Percentiles rank a stretch among this genome's conserved stretches.
Conservation (phyloP, 352 stramenopile species). For the Globisporangium rhizosaccharum region DNA sequence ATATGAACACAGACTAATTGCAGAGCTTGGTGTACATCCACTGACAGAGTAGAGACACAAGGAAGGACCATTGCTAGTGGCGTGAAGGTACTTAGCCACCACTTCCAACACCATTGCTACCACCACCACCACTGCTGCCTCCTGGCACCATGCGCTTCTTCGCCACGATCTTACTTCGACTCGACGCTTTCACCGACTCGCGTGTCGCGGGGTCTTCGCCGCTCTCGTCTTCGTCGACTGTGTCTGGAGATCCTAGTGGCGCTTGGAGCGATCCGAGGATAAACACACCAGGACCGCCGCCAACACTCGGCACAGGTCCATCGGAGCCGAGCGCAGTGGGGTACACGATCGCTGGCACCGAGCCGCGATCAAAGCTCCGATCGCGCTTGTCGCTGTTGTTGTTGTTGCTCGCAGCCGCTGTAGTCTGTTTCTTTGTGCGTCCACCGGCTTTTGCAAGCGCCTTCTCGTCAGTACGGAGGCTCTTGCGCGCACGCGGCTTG, state of each 20-base stretch:
- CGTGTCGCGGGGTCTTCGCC: conserved; percentile 40
- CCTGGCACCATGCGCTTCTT: conserved; percentile 31
- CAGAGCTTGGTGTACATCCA: too few relatives aligned
- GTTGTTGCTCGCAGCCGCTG: neutral
- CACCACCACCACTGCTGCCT: neutral
- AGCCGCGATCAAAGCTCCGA: conserved; percentile 32
- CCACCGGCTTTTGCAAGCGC: too few relatives aligned
- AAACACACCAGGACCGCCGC: neutral
- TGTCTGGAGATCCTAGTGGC: neutral
- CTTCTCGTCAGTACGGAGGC: neutral
- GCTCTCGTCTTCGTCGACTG: conserved; percentile 32
- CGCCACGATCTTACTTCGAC: conserved; percentile 45
- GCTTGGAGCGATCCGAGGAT: neutral
- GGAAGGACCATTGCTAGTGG: too few relatives aligned
- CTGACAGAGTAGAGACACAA: neutral
- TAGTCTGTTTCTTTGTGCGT: conserved; percentile 2
- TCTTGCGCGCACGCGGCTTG: neutral
- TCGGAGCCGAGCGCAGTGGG: neutral
- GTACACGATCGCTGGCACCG: conserved; percentile 12
- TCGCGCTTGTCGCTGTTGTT: conserved; percentile 15
- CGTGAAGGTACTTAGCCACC: neutral
- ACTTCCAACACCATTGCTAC: neutral
- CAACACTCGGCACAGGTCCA: neutral
- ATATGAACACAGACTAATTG: too few relatives aligned
- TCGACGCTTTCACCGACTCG: conserved; percentile 64